A percentile compares a stretch with the other conserved stretches of the same genome.
phyloP scores from a whole-genome alignment of 2,329 filamentous ascomycete genomes.

The Ustilaginoidea virens region DNA sequence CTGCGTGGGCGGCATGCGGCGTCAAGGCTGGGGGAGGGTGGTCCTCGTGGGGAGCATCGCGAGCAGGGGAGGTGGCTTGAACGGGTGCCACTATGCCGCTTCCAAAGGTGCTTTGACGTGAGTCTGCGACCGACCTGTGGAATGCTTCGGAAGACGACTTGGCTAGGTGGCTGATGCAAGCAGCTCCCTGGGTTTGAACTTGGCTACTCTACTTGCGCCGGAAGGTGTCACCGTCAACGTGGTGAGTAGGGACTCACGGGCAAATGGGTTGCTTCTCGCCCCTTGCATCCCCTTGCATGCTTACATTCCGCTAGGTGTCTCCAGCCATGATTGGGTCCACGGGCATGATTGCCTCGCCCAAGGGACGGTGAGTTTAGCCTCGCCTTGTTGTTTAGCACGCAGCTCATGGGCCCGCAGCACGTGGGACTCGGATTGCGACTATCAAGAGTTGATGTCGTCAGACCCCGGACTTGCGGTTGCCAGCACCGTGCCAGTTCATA shows the following conservation, averaged over 20 bases:
- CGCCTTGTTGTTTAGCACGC: background rate
- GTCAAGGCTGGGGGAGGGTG: conserved; percentile 4
- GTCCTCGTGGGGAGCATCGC: conserved; percentile 5
- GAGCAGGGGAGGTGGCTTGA: conserved; percentile 4
- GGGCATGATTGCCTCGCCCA: conserved; percentile 6
- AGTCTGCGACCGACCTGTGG: too few species aligned
- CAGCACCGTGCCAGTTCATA: conserved; percentile 3
- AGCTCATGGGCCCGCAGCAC: background rate
- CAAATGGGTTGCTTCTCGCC: too few species aligned
- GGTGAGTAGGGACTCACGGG: background rate
- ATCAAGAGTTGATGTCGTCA: conserved; percentile 1
- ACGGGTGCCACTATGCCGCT: conserved; percentile 6
- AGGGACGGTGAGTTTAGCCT: conserved; percentile 3
- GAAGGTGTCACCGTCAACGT: conserved; percentile 6
- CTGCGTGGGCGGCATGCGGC: conserved; percentile 5
- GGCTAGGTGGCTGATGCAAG: background rate
- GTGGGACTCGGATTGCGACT: conserved; percentile 2
- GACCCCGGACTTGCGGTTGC: conserved; percentile 5
- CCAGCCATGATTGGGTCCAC: conserved; percentile 6
- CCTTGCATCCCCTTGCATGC: background rate
- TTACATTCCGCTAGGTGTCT: conserved; percentile 1
- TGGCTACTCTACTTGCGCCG: conserved; percentile 3
- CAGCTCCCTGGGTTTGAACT: conserved; percentile 5
- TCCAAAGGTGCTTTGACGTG: conserved; percentile 5
- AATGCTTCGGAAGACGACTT: conserved; percentile 5